Evolutionary conservation across 192 early-diverging fungal genomes (phyloP), one percentile per base, ranked within the genome.

Genomic region (Mortierella alpina): DNA sequence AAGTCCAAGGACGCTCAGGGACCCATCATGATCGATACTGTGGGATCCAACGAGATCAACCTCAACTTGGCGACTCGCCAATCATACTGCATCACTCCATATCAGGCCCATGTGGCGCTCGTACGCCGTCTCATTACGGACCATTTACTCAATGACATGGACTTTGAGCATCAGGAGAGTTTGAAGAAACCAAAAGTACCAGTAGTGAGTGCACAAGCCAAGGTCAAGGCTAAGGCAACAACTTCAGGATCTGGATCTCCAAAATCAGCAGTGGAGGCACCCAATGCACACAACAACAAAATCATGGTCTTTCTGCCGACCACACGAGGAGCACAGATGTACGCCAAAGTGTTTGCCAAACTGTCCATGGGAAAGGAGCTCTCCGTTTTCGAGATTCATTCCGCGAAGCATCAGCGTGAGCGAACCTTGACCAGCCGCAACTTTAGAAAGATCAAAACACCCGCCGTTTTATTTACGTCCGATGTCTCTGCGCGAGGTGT

Each of bases 401-500:
- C 95, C 49, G 88, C 88, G 49, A 89, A 96, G 53, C 70, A 83
- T 11, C 97, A 97, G 73, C 64, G 68, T 5, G 84, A 88, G 59
- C 93, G 96, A 39, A 86, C 88, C 12, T 73, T 88, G 41, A 88
- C 92, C 5, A 92, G 93, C 15, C 86, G 92, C 18, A 82, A 78
- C 13, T 99, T 98, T 87, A 88, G 94, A 63, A 82, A 66, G 4
- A 79, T 84, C 41, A 56, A 61, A 17, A 72, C 59, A 7, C 82
- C 88, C 50, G 86, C 79, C 44, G 89, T 98, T 20, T 84, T 99
- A 50, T 90, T 98, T 65, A 98, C 98, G 0, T 94, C 95, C 4
- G 98, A 98, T 73, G 95, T 99, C 13, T 96, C 96, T 60, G 97
- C 98, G 13, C 92, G 98, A 57, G 98, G 98, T 61, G 94, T 99